Base-by-base conservation (phyloP, 148 eudicot genomes). In the Persicaria tinctoria region DNA sequence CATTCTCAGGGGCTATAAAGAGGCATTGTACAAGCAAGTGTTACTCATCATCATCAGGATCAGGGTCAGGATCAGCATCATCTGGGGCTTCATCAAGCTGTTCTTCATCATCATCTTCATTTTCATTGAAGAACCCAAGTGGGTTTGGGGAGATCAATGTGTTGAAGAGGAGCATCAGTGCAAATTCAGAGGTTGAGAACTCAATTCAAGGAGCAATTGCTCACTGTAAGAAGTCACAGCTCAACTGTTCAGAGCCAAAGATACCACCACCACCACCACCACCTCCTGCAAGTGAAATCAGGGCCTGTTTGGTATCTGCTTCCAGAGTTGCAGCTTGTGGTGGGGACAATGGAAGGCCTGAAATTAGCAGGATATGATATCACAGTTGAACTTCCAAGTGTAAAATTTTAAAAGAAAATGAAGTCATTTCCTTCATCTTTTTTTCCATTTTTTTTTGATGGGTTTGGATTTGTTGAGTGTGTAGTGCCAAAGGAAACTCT, bases 181-280 rank as follows among this genome's bases (percentile, higher is more conserved):
- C 85, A 4, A 82, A 70, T 74, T 81, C 84, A 51, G 93, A 91
- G 81, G 76, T 83, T 64, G 97, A 91, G 75, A 77, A 80, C 32
- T 85, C 93, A 3, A 89, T 91, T 80, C 87, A 89, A 73, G 89
- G 91, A 41, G 97, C 97, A 50, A 91, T 91, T 74, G 93, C 87
- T 73, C 88, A 91, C 54, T 91, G 97, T 75, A 91, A 91, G 83
- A 81, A 83, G 72, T 87, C 97, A 44, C 83, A 83, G 80, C 70
- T 74, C 17, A 73, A 79, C 8, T 70, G 48, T 46, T 70, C 13
- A 45, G 47, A n/a, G 50, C 8, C 50, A n/a, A 60, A 62, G 6
- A 14, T 20, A 10, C 32, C 57, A 10, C n/a, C 57, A 53, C n/a
- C 57, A 53, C 12, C 10, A 16, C n/a, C 13, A 53, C n/a, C 57